phyloP scores from a whole-genome alignment of 2,329 filamentous ascomycete species.

The Thyridium curvatum region DNA sequence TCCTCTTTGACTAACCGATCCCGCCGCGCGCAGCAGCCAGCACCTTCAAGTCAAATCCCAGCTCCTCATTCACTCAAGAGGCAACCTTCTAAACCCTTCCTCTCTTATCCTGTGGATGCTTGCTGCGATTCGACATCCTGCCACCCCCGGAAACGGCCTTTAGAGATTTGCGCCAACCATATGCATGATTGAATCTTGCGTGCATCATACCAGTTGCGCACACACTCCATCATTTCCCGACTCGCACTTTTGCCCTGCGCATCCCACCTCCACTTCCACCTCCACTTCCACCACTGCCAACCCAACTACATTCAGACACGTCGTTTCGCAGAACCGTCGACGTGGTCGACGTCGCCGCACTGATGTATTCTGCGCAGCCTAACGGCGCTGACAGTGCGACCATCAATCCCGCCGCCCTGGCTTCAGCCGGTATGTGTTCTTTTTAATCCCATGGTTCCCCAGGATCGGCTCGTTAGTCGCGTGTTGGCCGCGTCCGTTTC shows the following conservation, averaged over 20 bases:
- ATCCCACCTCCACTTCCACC: slow-evolving; percentile 12
- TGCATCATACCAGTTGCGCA: slow-evolving; percentile 31
- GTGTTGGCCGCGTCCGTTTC: too few relatives aligned
- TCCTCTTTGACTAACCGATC: too few relatives aligned
- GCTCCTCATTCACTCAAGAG: too few relatives aligned
- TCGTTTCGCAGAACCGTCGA: slow-evolving; percentile 45
- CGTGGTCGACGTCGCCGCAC: slow-evolving; percentile 35
- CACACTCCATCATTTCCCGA: slow-evolving; percentile 25
- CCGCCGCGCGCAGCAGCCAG: too few relatives aligned
- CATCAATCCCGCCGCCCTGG: slow-evolving; percentile 85
- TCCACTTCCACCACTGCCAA: slow-evolving; percentile 21
- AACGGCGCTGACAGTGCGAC: slow-evolving; percentile 79
- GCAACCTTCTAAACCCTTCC: too few relatives aligned
- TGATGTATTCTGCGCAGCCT: slow-evolving; percentile 57
- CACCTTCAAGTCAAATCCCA: too few relatives aligned
- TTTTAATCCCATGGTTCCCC: too few relatives aligned
- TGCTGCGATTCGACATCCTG: too few relatives aligned
- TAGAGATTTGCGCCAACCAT: slow-evolving; percentile 33
- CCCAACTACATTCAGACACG: slow-evolving; percentile 58
- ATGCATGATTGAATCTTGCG: slow-evolving; percentile 40
- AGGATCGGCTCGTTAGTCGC: too few relatives aligned
- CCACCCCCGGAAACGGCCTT: too few relatives aligned
- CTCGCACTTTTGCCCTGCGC: slow-evolving; percentile 21
- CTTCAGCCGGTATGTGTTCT: slow-evolving; percentile 61
- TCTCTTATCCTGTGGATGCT: too few relatives aligned